Percentiles rank a stretch among this genome's conserved stretches.
These are phyloP conservation scores for Allodekkera sacchari DNA, from an alignment of 805 yeast species.

Conservation along the genomic window DNA sequence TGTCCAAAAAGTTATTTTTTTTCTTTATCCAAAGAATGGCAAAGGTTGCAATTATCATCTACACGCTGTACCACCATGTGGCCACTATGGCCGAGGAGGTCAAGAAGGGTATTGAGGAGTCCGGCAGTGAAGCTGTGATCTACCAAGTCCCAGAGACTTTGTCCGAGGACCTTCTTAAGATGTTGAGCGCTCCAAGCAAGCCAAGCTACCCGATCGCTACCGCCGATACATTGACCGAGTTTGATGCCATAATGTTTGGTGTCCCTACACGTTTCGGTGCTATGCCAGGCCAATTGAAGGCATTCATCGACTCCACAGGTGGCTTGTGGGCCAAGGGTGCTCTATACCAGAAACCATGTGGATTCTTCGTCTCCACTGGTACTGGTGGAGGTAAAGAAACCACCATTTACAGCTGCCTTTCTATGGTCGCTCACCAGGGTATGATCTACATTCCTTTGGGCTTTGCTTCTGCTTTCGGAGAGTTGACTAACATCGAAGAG, in stretches of 20 bases:
- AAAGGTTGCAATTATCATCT: conserved; percentile 66
- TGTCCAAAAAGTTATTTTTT: no score
- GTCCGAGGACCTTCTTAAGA: conserved; percentile 45
- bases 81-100: conserved; percentile 59
- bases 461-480: conserved; percentile 48
- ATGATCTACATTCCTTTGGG: conserved; percentile 73
- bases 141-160: conserved; percentile 78
- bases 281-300: conserved; percentile 66
- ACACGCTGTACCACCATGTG: conserved; percentile 76
- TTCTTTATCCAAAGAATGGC: no score
- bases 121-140: conserved; percentile 63
- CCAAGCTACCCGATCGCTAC: conserved; percentile 52
- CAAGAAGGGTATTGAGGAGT: conserved; percentile 58
- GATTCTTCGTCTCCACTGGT: conserved; percentile 64
- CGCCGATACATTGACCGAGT: conserved; percentile 42
- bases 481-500: conserved; percentile 50
- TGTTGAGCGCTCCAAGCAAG: conserved; percentile 58
- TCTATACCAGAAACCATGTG: conserved; percentile 65
- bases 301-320: conserved; percentile 75
- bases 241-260: conserved; percentile 73
- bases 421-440: conserved; percentile 68
- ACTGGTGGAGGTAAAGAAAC: conserved; percentile 71
- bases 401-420: conserved; percentile 51
- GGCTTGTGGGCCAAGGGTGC: conserved; percentile 67
- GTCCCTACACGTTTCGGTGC: conserved; percentile 75